Conservation (phyloP, 768 basidiomycete species). For the Boletus insuetus region DNA sequence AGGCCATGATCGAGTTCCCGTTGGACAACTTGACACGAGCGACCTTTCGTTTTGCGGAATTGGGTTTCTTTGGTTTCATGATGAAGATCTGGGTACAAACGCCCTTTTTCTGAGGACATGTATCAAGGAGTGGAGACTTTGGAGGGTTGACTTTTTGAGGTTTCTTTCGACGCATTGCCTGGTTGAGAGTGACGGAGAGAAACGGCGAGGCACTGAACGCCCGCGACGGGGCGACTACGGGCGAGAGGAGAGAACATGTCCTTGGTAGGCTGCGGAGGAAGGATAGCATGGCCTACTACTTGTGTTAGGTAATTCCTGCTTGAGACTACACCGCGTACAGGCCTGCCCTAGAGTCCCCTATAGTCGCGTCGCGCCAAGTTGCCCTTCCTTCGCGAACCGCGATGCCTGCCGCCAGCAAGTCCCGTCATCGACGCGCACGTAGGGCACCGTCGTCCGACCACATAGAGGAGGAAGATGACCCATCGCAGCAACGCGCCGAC, state of each 20-base stretch:
- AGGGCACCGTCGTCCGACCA: slow-evolving; percentile 52
- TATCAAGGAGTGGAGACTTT: slow-evolving; percentile 77
- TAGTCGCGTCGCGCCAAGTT: slow-evolving; percentile 19
- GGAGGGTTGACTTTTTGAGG: slow-evolving; percentile 42
- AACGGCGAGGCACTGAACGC: slow-evolving; percentile 63
- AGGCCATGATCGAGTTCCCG: slow-evolving; percentile 87
- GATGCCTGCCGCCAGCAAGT: slow-evolving; percentile 35
- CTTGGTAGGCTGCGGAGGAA: slow-evolving; percentile 20
- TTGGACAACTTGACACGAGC: slow-evolving; percentile 89
- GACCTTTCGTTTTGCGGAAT: slow-evolving; percentile 97
- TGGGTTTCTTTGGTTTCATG: slow-evolving; percentile 93
- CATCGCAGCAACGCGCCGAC: slow-evolving; percentile 38
- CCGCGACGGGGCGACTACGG: slow-evolving; percentile 29
- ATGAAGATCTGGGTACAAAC: slow-evolving; percentile 82
- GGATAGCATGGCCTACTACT: slow-evolving; percentile 22
- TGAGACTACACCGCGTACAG: slow-evolving; percentile 21
- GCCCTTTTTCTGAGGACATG: slow-evolving; percentile 85
- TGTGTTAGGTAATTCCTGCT: too few relatives aligned
- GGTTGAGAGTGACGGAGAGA: slow-evolving; percentile 74
- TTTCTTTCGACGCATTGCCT: slow-evolving; percentile 78
- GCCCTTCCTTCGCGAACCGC: neutral
- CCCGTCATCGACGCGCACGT: slow-evolving; percentile 41
- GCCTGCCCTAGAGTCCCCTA: slow-evolving; percentile 29
- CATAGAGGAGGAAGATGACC: slow-evolving; percentile 55
- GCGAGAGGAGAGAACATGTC: slow-evolving; percentile 17